Conservation (phyloP, 176 grass and related monocot species). For the Puccinellia tenuiflora region DNA sequence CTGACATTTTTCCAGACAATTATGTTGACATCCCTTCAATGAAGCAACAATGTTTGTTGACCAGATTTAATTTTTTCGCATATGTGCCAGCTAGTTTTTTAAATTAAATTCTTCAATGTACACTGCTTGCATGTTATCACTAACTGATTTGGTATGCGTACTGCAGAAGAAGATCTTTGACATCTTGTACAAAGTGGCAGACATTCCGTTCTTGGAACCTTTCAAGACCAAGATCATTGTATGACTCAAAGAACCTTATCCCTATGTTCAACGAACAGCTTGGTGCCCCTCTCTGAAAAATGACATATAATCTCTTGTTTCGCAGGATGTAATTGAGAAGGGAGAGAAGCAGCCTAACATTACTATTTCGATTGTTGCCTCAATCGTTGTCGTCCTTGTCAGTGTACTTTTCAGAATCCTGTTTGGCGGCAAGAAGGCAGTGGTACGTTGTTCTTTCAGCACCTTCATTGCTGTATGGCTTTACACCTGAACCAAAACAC, state of each 20-base stretch:
- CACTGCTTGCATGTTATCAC: background rate
- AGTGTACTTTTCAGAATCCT: constrained; percentile 54
- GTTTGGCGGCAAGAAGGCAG: constrained; percentile 68
- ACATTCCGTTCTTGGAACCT: constrained; percentile 70
- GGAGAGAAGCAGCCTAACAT: constrained; percentile 89
- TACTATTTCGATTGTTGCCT: constrained; percentile 70
- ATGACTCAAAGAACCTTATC: constrained; percentile 16
- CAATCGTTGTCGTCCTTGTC: constrained; percentile 42
- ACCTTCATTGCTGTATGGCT: background rate
- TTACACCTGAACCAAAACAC: background rate
- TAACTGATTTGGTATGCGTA: constrained; percentile 12
- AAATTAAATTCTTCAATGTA: background rate
- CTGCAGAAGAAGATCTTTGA: constrained; percentile 95
- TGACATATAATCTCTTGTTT: background rate
- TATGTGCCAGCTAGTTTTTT: background rate
- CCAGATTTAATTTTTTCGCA: background rate
- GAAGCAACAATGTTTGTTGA: background rate
- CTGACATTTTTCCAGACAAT: background rate
- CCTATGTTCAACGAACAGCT: background rate
- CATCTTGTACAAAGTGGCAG: constrained; percentile 69
- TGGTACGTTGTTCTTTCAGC: constrained; percentile 28
- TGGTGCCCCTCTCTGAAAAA: background rate
- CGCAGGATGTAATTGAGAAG: constrained; percentile 83
- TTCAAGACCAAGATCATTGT: constrained; percentile 94
- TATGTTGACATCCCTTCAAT: background rate